Evolutionary conservation across 2,329 filamentous ascomycete species (phyloP), one percentile per base, ranked within the genome.

Genomic region (Sordariomycetes sp.): DNA sequence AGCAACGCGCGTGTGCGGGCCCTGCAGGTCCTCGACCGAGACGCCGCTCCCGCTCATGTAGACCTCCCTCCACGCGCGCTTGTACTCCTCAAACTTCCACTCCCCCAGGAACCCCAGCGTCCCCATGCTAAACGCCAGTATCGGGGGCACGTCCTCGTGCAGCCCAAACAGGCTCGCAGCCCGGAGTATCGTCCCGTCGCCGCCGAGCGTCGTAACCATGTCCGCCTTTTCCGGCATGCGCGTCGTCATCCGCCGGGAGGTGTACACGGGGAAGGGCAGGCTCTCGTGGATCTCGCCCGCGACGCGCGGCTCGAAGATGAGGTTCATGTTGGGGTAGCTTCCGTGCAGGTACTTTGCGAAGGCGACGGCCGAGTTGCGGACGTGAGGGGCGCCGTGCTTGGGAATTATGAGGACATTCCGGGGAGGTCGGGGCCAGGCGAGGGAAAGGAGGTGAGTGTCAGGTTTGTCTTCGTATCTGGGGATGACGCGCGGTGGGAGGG

Each of bases 121-220:
- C 6, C 94, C 94, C 89, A 99, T 96, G 67, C 90, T 95, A 67
- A 99, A 99, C 1, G 89, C 90, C 8, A 99, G 76, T 36, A 99
- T 87, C 0, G 94, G 94, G 0, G 94, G 94, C 0, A 99, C 92
- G 51, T 84, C 83, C 2, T 80, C 77, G 52, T 88, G 84, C 42
- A 89, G 86, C 59, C 90, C 90, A 72, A 95, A 65, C 22, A 66
- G 78, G 57, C 87, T 91, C 2, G 89, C 87, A 0, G 90, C 90
- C 59, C 89, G 87, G 53, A 96, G 72, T 57, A 96, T 92, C 2
- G 90, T 96, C 60, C 90, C 90, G 69, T 99, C 94, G 50, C 94
- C 94, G 56, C 94, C 94, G 54, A 99, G 82, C 0, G 94, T 97
- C 51, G 89, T 85, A 24, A 92, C 86, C 59, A 96, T 76, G 66